These are phyloP conservation scores for Scheffersomyces insectosa DNA, from an alignment of 1,139 yeast genomes.

Conservation along the genomic window DNA sequence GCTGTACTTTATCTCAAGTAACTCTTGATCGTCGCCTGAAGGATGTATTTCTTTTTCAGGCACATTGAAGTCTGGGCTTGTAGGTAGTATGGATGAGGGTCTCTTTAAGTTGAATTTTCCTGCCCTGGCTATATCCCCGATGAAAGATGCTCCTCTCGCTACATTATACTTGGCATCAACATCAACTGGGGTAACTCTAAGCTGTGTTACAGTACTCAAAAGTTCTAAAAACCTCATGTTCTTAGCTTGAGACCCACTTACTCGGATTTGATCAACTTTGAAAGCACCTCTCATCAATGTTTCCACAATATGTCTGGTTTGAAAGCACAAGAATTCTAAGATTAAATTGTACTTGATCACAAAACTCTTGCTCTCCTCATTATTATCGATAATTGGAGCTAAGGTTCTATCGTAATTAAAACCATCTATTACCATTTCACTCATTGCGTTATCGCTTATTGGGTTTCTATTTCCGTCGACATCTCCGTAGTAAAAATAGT, in stretches of 20 bases:
- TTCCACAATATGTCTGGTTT: constrained; percentile 41
- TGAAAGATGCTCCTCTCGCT: constrained; percentile 38
- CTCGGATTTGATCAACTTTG: constrained; percentile 22
- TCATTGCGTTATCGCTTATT: constrained; percentile 48
- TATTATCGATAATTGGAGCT: constrained; percentile 9
- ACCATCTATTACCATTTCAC: constrained; percentile 51
- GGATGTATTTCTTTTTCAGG: not conserved
- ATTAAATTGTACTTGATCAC: constrained; percentile 43
- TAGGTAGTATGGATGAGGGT: no score
- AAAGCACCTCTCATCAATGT: constrained; percentile 18
- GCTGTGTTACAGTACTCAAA: constrained; percentile 21
- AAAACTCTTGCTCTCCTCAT: constrained; percentile 17
- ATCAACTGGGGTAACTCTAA: constrained; percentile 20
- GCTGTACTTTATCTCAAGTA: not conserved
- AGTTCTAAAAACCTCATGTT: constrained; percentile 43
- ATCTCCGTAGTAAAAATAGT: constrained; percentile 54
- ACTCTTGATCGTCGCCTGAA: not conserved
- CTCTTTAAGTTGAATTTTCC: no score
- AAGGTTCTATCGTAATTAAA: constrained; percentile 21
- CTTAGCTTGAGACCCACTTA: constrained; percentile 55
- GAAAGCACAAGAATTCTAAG: constrained; percentile 53
- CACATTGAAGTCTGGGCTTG: no score
- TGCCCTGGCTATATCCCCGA: constrained; percentile 13
- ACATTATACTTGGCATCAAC: constrained; percentile 28
- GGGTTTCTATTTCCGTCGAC: constrained; percentile 59